Evolutionary conservation across 164 flowering plant species (phyloP).

Genomic region (Magnolia sinica): DNA sequence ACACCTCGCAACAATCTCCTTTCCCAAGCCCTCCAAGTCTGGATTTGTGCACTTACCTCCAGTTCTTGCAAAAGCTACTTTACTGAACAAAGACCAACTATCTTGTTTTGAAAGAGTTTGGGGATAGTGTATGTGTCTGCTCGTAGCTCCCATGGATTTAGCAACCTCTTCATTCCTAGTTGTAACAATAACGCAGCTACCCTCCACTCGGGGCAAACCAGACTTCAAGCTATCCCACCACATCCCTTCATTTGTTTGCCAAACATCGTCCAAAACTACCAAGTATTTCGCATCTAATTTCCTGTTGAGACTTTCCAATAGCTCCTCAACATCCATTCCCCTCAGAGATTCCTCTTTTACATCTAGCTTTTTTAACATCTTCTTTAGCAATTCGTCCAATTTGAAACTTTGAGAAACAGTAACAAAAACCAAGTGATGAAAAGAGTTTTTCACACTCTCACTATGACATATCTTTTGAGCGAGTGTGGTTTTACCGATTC

Average conservation of each 20-base stretch:
- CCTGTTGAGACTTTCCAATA: background rate
- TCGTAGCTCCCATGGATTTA: background rate
- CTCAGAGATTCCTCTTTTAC: background rate
- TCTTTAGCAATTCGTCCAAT: background rate
- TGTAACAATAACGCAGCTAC: background rate
- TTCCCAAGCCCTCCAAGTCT: background rate
- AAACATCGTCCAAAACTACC: background rate
- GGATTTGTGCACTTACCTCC: background rate
- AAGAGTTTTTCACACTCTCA: background rate
- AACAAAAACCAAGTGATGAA: background rate
- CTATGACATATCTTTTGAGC: background rate
- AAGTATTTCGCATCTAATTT: background rate
- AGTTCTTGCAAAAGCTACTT: background rate
- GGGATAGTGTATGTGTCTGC: background rate
- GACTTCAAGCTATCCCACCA: background rate
- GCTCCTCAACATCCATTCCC: background rate
- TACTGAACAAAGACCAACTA: background rate
- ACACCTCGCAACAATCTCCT: background rate
- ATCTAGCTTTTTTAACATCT: background rate
- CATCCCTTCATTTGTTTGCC: background rate
- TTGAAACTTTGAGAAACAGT: background rate
- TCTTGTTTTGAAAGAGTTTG: background rate
- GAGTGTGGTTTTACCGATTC: background rate
- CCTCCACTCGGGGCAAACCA: background rate
- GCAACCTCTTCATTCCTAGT: background rate